These are phyloP conservation scores for Epichloe sibirici DNA, from an alignment of 2,329 filamentous ascomycete genomes.

Conservation along the genomic window DNA sequence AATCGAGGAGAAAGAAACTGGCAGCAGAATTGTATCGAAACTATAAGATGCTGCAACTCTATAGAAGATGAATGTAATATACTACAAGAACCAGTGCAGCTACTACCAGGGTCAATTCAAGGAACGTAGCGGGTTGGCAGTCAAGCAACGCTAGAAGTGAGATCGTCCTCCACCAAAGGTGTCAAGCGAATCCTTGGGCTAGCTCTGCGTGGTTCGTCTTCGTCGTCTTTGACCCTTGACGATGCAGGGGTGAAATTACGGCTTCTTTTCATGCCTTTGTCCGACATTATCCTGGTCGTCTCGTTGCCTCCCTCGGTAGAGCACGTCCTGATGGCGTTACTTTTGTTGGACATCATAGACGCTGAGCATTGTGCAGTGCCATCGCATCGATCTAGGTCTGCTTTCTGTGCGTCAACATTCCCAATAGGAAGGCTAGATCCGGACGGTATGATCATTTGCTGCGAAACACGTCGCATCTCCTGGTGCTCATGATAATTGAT, in stretches of 20 bases:
- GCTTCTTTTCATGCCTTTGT: slow-evolving; percentile 32
- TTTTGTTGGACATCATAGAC: background rate
- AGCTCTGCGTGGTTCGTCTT: slow-evolving; percentile 29
- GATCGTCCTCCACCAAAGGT: slow-evolving; percentile 8
- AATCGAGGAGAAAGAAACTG: background rate
- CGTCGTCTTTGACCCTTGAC: slow-evolving; percentile 33
- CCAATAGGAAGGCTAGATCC: slow-evolving; percentile 10
- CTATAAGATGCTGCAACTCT: background rate
- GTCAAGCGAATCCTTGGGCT: slow-evolving; percentile 14
- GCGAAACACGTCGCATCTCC: slow-evolving; percentile 29
- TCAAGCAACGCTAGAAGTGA: background rate
- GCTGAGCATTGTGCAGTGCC: background rate
- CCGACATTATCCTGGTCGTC: slow-evolving; percentile 6
- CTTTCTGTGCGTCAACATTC: background rate
- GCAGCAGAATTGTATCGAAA: background rate
- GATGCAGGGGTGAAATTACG: slow-evolving; percentile 35
- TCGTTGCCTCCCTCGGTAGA: background rate
- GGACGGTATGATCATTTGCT: slow-evolving; percentile 22
- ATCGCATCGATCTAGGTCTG: background rate
- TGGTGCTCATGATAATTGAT: slow-evolving; percentile 12
- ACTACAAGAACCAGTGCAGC: background rate
- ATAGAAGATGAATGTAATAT: background rate
- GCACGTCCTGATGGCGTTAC: background rate
- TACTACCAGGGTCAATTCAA: background rate
- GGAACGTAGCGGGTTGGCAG: background rate